Evolutionary conservation across 164 flowering plant species (phyloP).

Genomic region (Annona cherimola): DNA sequence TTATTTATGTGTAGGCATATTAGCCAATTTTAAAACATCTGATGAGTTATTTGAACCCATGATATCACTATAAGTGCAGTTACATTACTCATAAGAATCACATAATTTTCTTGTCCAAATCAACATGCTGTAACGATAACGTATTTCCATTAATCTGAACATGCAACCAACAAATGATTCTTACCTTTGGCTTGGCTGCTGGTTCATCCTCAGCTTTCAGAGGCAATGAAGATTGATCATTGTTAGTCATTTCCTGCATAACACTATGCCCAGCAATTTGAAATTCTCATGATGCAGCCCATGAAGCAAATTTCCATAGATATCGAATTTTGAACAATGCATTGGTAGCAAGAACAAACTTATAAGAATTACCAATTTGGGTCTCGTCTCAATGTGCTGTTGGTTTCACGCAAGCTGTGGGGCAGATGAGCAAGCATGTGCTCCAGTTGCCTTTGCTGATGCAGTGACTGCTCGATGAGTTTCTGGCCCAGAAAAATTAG

Average conservation of each 20-base stretch:
- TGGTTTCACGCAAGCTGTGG: conserved; percentile 30
- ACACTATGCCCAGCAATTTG: conserved; percentile 24
- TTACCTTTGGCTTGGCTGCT: conserved; percentile 45
- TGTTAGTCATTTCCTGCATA: conserved; percentile 25
- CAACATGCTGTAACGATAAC: neutral
- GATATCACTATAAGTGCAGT: neutral
- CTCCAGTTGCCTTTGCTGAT: conserved; percentile 78
- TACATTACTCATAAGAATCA: neutral
- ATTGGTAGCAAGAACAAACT: neutral
- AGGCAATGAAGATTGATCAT: conserved; percentile 18
- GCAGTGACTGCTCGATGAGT: conserved; percentile 61
- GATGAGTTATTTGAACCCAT: neutral
- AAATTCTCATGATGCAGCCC: neutral
- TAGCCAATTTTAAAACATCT: neutral
- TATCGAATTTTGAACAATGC: neutral
- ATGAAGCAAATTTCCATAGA: neutral
- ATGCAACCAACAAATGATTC: conserved; percentile 1
- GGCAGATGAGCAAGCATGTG: conserved; percentile 52
- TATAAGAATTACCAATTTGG: conserved; percentile 23
- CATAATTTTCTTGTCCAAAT: neutral
- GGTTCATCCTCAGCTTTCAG: conserved; percentile 44
- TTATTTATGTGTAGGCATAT: too few species aligned
- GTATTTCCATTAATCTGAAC: neutral
- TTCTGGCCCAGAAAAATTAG: conserved; percentile 31
- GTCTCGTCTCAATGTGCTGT: conserved; percentile 19